Conservation (phyloP, 73 alveolate genomes). For the Durusdinium trenchii region DNA sequence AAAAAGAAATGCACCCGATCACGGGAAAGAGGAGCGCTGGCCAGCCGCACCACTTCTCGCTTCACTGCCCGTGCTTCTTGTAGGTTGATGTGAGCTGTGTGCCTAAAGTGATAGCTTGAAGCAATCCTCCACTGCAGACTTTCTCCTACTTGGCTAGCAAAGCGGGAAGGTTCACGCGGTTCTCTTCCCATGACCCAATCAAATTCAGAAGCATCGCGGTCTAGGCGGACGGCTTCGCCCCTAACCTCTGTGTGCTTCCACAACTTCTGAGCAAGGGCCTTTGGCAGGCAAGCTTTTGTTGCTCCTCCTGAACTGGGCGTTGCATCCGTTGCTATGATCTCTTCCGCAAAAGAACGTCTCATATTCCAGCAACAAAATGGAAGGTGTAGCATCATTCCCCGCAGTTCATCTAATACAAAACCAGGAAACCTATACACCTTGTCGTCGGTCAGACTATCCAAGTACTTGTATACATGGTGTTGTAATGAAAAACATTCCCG, state of each 20-base stretch:
- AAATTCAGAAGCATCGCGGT: not conserved
- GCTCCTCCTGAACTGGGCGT: slow-evolving; percentile 28
- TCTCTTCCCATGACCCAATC: not conserved
- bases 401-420: not conserved
- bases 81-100: slow-evolving; percentile 18
- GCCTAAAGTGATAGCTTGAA: not conserved
- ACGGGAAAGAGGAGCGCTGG: not conserved
- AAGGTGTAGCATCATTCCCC: not conserved
- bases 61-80: slow-evolving; percentile 32
- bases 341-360: not conserved
- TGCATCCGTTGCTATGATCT: slow-evolving; percentile 18
- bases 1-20: not conserved
- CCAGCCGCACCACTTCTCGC: not conserved
- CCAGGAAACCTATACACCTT: not conserved
- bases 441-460: not conserved
- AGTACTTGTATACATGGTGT: not conserved
- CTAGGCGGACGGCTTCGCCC: not conserved
- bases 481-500: not conserved
- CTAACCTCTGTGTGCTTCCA: not conserved
- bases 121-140: not conserved
- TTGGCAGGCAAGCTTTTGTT: not conserved
- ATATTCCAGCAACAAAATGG: not conserved
- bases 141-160: not conserved
- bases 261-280: not conserved
- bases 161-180: not conserved